Evolutionary conservation across 129 eudicot species (phyloP).

Genomic region (Chrysanthemum lavandulifolium): DNA sequence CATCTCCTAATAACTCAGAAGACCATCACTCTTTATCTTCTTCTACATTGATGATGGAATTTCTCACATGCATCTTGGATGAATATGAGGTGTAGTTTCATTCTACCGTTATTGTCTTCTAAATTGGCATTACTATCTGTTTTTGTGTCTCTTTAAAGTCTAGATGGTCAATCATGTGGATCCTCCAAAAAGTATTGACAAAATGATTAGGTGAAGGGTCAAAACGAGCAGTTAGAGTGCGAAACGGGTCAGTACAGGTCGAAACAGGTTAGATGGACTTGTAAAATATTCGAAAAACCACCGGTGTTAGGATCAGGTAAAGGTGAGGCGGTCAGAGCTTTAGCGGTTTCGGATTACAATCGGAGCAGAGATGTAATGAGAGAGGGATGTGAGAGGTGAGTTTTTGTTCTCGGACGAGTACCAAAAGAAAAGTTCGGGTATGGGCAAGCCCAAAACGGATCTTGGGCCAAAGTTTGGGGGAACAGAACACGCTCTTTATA

Average conservation of each 20-base stretch:
- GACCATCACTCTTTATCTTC: constrained; percentile 76
- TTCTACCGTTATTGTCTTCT: constrained; percentile 14
- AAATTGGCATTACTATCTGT: neutral
- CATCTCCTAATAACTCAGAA: constrained; percentile 62
- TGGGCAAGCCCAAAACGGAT: too few relatives aligned
- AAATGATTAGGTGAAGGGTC: neutral
- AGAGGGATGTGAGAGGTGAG: too few relatives aligned
- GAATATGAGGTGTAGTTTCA: constrained; percentile 70
- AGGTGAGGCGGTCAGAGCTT: too few relatives aligned
- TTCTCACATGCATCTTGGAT: constrained; percentile 71
- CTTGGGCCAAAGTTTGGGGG: too few relatives aligned
- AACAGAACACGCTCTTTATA: too few relatives aligned
- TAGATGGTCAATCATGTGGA: constrained; percentile 9
- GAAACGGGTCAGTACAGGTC: neutral
- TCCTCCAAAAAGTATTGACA: neutral
- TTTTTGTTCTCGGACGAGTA: too few relatives aligned
- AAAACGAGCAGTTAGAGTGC: neutral
- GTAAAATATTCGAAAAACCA: too few relatives aligned
- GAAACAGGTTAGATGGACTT: neutral
- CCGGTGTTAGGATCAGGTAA: too few relatives aligned
- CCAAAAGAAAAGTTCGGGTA: too few relatives aligned
- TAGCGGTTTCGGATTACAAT: too few relatives aligned
- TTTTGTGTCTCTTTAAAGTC: neutral
- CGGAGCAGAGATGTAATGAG: too few relatives aligned
- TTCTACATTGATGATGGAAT: constrained; percentile 56